Conservation (phyloP, 768 basidiomycete species). For the Erythrobasidium yunnanense region DNA sequence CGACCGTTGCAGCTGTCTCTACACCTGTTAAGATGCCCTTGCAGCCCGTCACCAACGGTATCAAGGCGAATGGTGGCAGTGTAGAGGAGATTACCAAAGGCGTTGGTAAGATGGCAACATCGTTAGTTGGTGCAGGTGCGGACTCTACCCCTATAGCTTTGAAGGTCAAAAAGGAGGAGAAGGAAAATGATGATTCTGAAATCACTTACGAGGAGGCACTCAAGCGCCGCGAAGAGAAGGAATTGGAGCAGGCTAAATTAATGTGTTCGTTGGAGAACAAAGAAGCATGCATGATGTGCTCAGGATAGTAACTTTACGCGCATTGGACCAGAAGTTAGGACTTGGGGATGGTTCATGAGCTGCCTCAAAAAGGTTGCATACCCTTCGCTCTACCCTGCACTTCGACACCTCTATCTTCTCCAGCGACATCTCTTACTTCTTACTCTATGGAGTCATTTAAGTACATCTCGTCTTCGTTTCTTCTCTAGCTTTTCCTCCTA, state of each 20-base stretch:
- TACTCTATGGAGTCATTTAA: too few relatives aligned
- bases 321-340: too few relatives aligned
- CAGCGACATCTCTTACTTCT: too few relatives aligned
- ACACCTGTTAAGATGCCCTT: slow-evolving; percentile 2
- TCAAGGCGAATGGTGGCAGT: slow-evolving; percentile 18
- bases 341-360: too few relatives aligned
- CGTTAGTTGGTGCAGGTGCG: slow-evolving; percentile 26
- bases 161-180: slow-evolving; percentile 40
- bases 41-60: slow-evolving; percentile 21
- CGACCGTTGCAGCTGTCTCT: slow-evolving; percentile 3
- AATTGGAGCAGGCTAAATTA: slow-evolving; percentile 69
- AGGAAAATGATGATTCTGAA: slow-evolving; percentile 36
- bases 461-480: too few relatives aligned
- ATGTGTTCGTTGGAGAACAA: slow-evolving; percentile 83
- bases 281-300: slow-evolving; percentile 84
- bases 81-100: slow-evolving; percentile 37
- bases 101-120: slow-evolving; percentile 34
- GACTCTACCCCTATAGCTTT: slow-evolving; percentile 5
- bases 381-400: too few relatives aligned
- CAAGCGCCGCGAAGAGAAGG: slow-evolving; percentile 56
- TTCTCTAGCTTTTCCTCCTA: too few relatives aligned
- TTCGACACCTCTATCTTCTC: too few relatives aligned
- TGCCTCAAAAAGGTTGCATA: too few relatives aligned
- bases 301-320: too few relatives aligned
- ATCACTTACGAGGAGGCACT: slow-evolving; percentile 56